Conservation (phyloP, 768 basidiomycete species). For the Hypsizygus marmoreus region DNA sequence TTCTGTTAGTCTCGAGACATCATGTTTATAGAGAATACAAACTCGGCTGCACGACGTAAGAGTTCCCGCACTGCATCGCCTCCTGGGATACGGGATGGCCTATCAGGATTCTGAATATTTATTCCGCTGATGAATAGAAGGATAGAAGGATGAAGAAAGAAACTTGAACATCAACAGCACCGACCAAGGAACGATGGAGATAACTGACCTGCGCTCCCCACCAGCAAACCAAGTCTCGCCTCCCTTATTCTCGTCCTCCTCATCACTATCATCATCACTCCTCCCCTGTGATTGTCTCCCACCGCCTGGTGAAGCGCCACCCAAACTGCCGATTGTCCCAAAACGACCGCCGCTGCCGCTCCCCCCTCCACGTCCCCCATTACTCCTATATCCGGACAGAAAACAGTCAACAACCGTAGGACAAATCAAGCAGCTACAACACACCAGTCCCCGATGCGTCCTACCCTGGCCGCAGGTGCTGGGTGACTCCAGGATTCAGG, state of each 20-base stretch:
- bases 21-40: conserved; percentile 25
- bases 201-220: conserved; percentile 82
- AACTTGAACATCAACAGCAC: background rate
- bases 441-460: conserved; percentile 56
- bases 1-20: background rate
- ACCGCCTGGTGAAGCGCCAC: conserved; percentile 17
- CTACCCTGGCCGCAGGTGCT: conserved; percentile 41
- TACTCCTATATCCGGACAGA: conserved; percentile 2
- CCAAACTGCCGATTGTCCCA: conserved; percentile 30
- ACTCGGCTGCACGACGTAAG: conserved; percentile 82
- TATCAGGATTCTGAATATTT: conserved; percentile 83
- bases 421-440: conserved; percentile 19
- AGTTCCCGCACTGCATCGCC: conserved; percentile 70
- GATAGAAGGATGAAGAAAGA: too few relatives aligned
- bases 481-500: conserved; percentile 49
- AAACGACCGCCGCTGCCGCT: conserved; percentile 24
- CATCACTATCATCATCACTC: conserved; percentile 45
- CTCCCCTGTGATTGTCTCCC: conserved; percentile 10
- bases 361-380: conserved; percentile 3
- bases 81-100: conserved; percentile 46
- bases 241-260: conserved; percentile 52
- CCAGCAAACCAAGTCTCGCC: conserved; percentile 86
- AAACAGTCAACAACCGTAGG: background rate
- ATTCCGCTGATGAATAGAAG: too few relatives aligned
- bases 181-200: background rate